phyloP scores from a whole-genome alignment of 129 eudicot species.

The Centrapalus pauciflorus region DNA sequence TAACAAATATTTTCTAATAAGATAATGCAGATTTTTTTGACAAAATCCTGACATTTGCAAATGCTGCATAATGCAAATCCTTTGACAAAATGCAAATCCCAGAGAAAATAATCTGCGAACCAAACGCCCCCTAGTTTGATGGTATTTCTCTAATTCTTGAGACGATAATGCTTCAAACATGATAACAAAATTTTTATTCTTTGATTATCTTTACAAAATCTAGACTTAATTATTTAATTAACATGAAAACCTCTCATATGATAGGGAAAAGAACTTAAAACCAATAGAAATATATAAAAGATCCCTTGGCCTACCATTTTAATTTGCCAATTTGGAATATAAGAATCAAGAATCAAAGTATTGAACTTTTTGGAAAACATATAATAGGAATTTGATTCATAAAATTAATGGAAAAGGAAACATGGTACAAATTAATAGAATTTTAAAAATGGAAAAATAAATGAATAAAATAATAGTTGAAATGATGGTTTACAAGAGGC shows the following conservation, averaged over 20 bases:
- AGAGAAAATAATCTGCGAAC: too few species aligned
- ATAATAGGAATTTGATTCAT: background rate
- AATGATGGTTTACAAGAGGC: slow-evolving; percentile 19
- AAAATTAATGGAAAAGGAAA: background rate
- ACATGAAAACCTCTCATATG: too few species aligned
- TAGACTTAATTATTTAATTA: too few species aligned
- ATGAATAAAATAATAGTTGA: slow-evolving; percentile 13
- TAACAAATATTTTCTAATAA: too few species aligned
- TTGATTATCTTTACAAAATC: too few species aligned
- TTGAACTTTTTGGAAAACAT: slow-evolving; percentile 6
- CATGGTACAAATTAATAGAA: background rate
- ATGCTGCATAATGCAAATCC: too few species aligned
- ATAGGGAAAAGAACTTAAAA: background rate
- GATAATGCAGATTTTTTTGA: too few species aligned
- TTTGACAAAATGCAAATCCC: background rate
- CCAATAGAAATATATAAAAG: background rate
- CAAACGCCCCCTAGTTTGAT: too few species aligned
- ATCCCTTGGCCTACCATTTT: background rate
- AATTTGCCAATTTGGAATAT: slow-evolving; percentile 10
- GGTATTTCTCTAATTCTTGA: too few species aligned
- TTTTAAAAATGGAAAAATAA: background rate
- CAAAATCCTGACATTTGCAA: too few species aligned
- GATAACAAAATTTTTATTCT: too few species aligned
- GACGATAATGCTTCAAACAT: too few species aligned
- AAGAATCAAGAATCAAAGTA: slow-evolving; percentile 2